Evolutionary conservation across 2,329 filamentous ascomycete species (phyloP).

Genomic region (Amesomyces nigricolor): DNA sequence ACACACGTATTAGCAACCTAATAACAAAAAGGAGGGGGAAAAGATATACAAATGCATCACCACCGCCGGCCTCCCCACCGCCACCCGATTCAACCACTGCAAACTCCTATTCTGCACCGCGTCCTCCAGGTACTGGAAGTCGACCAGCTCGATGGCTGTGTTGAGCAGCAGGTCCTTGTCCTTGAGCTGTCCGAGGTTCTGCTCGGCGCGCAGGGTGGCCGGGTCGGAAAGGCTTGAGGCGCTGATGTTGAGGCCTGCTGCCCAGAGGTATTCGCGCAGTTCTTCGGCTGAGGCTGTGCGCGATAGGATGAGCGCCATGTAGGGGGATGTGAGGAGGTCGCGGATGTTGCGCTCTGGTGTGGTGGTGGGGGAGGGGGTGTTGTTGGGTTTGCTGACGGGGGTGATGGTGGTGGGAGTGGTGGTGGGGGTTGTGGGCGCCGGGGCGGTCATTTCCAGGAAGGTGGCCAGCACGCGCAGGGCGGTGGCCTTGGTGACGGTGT

Average conservation of each 20-base stretch:
- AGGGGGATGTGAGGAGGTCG: conserved; percentile 45
- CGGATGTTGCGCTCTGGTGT: conserved; percentile 22
- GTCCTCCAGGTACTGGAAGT: conserved; percentile 59
- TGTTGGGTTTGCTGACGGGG: not conserved
- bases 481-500: conserved; percentile 53
- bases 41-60: conserved; percentile 52
- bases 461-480: conserved; percentile 57
- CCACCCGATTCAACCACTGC: conserved; percentile 54
- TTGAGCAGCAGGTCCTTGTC: conserved; percentile 59
- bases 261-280: conserved; percentile 57
- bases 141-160: conserved; percentile 58
- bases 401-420: not conserved
- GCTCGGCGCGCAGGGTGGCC: conserved; percentile 29
- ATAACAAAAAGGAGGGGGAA: not conserved
- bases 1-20: not conserved
- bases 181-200: conserved; percentile 43
- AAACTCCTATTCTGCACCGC: conserved; percentile 54
- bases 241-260: conserved; percentile 46
- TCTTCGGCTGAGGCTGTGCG: conserved; percentile 54
- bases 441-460: conserved; percentile 48
- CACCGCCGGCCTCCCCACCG: conserved; percentile 49
- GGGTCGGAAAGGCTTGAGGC: conserved; percentile 30
- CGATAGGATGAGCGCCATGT: conserved; percentile 55
- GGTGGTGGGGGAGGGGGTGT: not conserved
- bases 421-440: conserved; percentile 16